Evolutionary conservation across 441 rosid genomes (phyloP).

Genomic region (Brassica balearica): DNA sequence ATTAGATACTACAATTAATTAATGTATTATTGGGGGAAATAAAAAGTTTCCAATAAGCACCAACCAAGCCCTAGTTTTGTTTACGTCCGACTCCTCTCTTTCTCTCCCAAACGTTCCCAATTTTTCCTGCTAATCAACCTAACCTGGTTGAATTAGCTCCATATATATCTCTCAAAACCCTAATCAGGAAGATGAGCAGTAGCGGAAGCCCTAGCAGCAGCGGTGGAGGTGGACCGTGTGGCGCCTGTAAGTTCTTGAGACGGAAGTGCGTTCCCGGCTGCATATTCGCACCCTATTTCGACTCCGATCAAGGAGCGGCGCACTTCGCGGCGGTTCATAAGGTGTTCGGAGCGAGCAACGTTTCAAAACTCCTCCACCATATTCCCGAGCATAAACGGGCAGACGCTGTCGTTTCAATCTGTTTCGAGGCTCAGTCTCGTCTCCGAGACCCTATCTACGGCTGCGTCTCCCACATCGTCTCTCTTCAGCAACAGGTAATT

Average conservation of each 20-base stretch:
- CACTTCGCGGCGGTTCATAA: constrained; percentile 95
- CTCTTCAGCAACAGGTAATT: constrained; percentile 92
- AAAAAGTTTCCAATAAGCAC: constrained; percentile 24
- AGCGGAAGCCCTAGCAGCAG: constrained; percentile 53
- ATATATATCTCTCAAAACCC: constrained; percentile 21
- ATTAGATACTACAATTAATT: background rate
- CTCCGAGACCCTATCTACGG: constrained; percentile 92
- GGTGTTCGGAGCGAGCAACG: constrained; percentile 95
- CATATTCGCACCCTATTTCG: constrained; percentile 88
- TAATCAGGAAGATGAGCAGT: constrained; percentile 41
- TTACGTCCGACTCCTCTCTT: constrained; percentile 35
- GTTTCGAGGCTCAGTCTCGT: constrained; percentile 92
- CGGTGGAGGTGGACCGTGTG: constrained; percentile 73
- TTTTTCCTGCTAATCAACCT: background rate
- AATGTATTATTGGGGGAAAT: constrained; percentile 4
- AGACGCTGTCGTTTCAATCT: constrained; percentile 84
- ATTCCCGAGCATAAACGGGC: constrained; percentile 72
- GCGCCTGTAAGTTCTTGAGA: constrained; percentile 93
- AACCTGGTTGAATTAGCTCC: constrained; percentile 9
- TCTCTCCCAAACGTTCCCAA: constrained; percentile 32
- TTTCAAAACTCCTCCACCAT: constrained; percentile 74
- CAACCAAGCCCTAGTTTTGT: constrained; percentile 44
- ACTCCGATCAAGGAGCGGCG: constrained; percentile 90
- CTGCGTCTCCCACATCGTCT: constrained; percentile 85
- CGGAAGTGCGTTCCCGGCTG: constrained; percentile 88